phyloP scores from a whole-genome alignment of 257 asterid species.

The Craterostigma plantagineum region DNA sequence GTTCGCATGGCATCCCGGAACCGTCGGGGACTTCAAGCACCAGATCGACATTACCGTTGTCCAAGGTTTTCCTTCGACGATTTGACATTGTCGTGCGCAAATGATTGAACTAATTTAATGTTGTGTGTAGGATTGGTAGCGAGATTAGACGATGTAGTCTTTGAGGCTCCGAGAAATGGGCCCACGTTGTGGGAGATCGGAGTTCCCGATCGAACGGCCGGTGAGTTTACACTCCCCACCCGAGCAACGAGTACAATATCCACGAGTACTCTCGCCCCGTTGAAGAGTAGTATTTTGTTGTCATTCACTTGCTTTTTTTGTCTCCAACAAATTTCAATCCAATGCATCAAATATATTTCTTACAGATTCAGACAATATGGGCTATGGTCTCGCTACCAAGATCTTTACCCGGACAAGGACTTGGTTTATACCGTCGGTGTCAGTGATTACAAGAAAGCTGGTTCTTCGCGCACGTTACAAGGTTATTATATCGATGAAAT shows the following conservation, averaged over 20 bases:
- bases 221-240: slow-evolving; percentile 41
- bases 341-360: neutral
- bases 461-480: slow-evolving; percentile 48
- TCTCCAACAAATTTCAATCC: neutral
- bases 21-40: slow-evolving; percentile 45
- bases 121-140: neutral
- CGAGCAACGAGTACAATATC: slow-evolving; percentile 13
- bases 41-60: slow-evolving; percentile 12
- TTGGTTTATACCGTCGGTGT: slow-evolving; percentile 26
- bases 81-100: too few relatives aligned
- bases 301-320: neutral
- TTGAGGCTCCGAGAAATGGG: slow-evolving; percentile 36
- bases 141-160: slow-evolving; percentile 10
- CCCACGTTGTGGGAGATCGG: slow-evolving; percentile 74
- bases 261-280: slow-evolving; percentile 9
- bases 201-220: slow-evolving; percentile 41
- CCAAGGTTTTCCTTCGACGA: slow-evolving; percentile 15
- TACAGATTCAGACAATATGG: slow-evolving; percentile 52
- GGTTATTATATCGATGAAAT: too few relatives aligned
- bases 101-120: too few relatives aligned
- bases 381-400: slow-evolving; percentile 32
- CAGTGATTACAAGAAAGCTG: slow-evolving; percentile 29
- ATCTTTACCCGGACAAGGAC: slow-evolving; percentile 21
- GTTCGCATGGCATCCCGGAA: slow-evolving; percentile 37
- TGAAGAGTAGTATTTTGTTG: slow-evolving; percentile 13